Evolutionary conservation across 2,329 filamentous ascomycete species (phyloP).

Genomic region (Colletotrichum sp.): DNA sequence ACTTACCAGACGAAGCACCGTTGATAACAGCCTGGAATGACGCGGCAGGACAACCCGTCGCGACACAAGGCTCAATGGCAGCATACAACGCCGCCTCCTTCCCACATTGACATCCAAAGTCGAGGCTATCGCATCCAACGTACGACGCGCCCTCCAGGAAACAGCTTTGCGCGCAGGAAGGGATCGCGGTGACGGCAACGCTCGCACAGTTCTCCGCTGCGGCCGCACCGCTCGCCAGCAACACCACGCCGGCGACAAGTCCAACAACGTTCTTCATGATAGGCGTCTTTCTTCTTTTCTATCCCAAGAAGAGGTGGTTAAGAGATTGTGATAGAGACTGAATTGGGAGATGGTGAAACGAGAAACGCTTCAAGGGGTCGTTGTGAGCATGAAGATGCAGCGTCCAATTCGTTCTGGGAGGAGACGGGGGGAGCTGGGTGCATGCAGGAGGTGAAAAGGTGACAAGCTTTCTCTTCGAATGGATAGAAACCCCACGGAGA

Average conservation of each 20-base stretch:
- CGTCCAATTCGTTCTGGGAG: slow-evolving; percentile 1
- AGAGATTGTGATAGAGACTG: neutral
- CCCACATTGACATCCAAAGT: slow-evolving; percentile 33
- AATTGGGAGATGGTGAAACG: slow-evolving; percentile 3
- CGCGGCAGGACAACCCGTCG: slow-evolving; percentile 27
- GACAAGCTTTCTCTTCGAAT: neutral
- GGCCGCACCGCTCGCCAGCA: neutral
- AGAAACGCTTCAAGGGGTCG: slow-evolving; percentile 7
- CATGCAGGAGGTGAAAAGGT: slow-evolving; percentile 3
- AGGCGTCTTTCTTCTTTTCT: no score
- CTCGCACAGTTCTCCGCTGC: slow-evolving; percentile 26
- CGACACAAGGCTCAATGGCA: slow-evolving; percentile 32
- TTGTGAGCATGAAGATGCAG: neutral
- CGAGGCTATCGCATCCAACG: slow-evolving; percentile 29
- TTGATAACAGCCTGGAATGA: slow-evolving; percentile 29
- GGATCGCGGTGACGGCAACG: slow-evolving; percentile 30
- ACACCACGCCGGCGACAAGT: neutral
- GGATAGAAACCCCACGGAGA: neutral
- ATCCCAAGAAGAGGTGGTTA: neutral
- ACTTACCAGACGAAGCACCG: slow-evolving; percentile 25
- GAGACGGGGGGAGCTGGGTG: neutral
- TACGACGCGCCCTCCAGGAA: slow-evolving; percentile 30
- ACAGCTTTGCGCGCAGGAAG: slow-evolving; percentile 31
- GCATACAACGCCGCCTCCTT: slow-evolving; percentile 25
- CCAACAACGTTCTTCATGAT: neutral